Base-by-base conservation (phyloP, 2,329 filamentous ascomycete species). In the Talaromyces sp. region DNA sequence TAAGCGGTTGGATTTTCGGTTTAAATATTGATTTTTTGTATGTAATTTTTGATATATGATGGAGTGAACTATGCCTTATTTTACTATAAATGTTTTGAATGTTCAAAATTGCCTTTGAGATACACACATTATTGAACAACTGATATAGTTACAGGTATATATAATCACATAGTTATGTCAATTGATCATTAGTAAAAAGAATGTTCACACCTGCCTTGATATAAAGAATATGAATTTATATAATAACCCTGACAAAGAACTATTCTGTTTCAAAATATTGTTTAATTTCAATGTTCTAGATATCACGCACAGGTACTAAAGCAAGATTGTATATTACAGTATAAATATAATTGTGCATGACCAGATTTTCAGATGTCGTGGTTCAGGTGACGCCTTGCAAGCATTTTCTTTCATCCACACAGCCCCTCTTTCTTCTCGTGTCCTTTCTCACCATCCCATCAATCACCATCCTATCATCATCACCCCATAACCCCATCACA, bases 1-100 rank as follows among this genome's bases (percentile, higher is more conserved):
- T 66, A 80, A 78, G 69, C 74, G 81, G 30, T 63, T 84, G 23
- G 81, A 84, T 66, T 83, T 84, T 67, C 73, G 79, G n/a, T 84
- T 83, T 23, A 23, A 9, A 47, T 23, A 23, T 47, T 47, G 42
- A 7, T 23, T 36, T 5, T 5, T 5, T 5, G 12, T 36, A 33
- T 33, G 9, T 33, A 1, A 33, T 33, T 33, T 33, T 33, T 9
- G 7, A 10, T 33, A 33, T 33, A 8, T 33, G 8, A 10, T 10
- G 6, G 8, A 9, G 23, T 23, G 23, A 23, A 23, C 23, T 23
- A 23, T 2, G 23, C 23, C 23, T 23, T 23, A 23, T 23, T 23
- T 23, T 23, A 23, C 23, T 23, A 2, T 23, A 23, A 23, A 23
- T 23, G 23, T 23, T 23, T 23, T 23, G 23, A 23, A 23, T 23